Percentiles rank a stretch among this genome's conserved stretches.
phyloP scores from a whole-genome alignment of 768 basidiomycete species.

The Collybia nuda region DNA sequence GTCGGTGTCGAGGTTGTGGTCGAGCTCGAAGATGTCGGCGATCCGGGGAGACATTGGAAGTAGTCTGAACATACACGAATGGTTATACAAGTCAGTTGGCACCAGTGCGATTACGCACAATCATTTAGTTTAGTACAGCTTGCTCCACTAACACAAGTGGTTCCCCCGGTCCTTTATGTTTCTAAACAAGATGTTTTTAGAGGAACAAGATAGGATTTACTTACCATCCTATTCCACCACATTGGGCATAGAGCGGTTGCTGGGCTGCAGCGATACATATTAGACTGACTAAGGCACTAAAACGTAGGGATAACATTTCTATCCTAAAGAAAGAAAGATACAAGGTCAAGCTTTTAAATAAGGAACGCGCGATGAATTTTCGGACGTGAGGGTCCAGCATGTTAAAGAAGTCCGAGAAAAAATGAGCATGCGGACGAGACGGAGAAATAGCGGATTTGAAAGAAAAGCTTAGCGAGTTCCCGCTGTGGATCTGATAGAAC shows the following conservation, averaged over 20 bases:
- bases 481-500: neutral
- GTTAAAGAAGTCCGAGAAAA: constrained; percentile 3
- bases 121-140: constrained; percentile 44
- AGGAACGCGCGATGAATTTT: constrained; percentile 5
- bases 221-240: constrained; percentile 52
- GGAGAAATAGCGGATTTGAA: constrained; percentile 24
- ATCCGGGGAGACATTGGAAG: constrained; percentile 48
- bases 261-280: constrained; percentile 30
- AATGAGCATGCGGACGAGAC: constrained; percentile 8
- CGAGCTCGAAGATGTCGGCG: constrained; percentile 22
- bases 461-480: neutral
- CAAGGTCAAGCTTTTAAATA: constrained; percentile 6
- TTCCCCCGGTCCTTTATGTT: constrained; percentile 41
- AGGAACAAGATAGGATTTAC: neutral
- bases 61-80: constrained; percentile 31
- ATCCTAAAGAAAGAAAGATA: neutral
- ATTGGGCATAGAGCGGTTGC: constrained; percentile 42
- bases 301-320: constrained; percentile 10
- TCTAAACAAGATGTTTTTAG: neutral
- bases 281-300: constrained; percentile 20
- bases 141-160: constrained; percentile 44
- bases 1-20: constrained; percentile 21
- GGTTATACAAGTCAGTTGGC: neutral
- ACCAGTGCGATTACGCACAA: constrained; percentile 28
- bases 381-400: constrained; percentile 4